These are phyloP conservation scores for Akanthomyces muscarius DNA, from an alignment of 2,329 filamentous ascomycete genomes.

Conservation along the genomic window DNA sequence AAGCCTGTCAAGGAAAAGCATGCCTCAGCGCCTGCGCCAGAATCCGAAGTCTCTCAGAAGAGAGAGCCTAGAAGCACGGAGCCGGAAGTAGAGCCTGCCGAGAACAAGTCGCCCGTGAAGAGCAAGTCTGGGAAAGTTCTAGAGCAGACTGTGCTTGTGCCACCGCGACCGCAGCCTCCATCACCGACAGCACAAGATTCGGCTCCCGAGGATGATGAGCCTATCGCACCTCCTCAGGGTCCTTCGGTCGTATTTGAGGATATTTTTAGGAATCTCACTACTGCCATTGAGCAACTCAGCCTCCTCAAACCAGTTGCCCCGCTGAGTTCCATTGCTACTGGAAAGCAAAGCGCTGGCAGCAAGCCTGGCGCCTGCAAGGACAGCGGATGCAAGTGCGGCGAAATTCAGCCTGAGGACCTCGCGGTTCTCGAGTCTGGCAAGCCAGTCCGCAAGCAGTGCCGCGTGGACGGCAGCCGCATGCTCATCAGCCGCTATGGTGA, in stretches of 20 bases:
- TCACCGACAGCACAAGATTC: neutral
- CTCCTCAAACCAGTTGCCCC: slow-evolving; percentile 34
- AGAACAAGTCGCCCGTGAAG: neutral
- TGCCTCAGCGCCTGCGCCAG: neutral
- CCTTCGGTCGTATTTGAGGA: slow-evolving; percentile 35
- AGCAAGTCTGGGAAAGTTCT: neutral
- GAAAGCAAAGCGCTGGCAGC: slow-evolving; percentile 14
- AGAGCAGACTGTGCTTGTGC: slow-evolving; percentile 4
- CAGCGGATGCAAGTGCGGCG: slow-evolving; percentile 36
- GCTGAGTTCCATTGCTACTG: slow-evolving; percentile 13
- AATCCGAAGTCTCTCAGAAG: neutral
- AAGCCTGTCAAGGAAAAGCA: slow-evolving; percentile 19
- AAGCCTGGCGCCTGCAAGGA: slow-evolving; percentile 34
- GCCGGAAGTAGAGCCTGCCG: slow-evolving; percentile 16
- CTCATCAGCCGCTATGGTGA: slow-evolving; percentile 74
- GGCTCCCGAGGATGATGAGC: slow-evolving; percentile 19
- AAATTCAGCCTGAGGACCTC: slow-evolving; percentile 48
- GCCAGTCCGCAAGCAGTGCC: slow-evolving; percentile 55
- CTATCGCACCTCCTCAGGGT: slow-evolving; percentile 25
- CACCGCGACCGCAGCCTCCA: neutral
- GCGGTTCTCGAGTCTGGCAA: slow-evolving; percentile 51
- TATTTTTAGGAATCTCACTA: slow-evolving; percentile 30
- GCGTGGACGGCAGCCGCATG: slow-evolving; percentile 60
- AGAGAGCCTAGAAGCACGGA: neutral
- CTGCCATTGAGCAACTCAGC: slow-evolving; percentile 32